These are phyloP conservation scores for Asterophora parasitica DNA, from an alignment of 768 basidiomycete species.

Conservation along the genomic window DNA sequence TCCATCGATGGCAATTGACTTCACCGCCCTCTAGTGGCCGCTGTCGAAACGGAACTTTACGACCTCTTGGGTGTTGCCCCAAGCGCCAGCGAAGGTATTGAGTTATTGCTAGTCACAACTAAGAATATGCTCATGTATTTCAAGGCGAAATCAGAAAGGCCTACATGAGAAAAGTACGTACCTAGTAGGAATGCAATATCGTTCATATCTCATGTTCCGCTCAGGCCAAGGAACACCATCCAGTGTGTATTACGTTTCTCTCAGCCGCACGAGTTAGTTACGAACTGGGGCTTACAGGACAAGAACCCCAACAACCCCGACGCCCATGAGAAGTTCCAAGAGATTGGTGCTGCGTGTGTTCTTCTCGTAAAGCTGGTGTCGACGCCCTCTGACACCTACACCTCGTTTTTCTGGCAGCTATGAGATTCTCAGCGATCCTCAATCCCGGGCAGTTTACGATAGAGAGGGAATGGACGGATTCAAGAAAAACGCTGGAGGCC, in stretches of 20 bases:
- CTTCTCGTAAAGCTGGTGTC: not conserved
- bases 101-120: conserved; percentile 2
- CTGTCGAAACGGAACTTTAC: conserved; percentile 74
- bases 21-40: conserved; percentile 42
- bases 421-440: conserved; percentile 71
- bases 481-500: conserved; percentile 40
- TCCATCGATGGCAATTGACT: not conserved
- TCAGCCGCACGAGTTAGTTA: not conserved
- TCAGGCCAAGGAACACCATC: conserved; percentile 85
- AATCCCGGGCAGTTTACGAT: conserved; percentile 71
- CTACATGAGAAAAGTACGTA: conserved; percentile 81
- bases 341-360: conserved; percentile 81
- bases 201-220: conserved; percentile 17
- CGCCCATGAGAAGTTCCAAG: conserved; percentile 82
- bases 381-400: conserved; percentile 2
- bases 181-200: conserved; percentile 11
- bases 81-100: conserved; percentile 64
- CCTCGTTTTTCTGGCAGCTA: conserved; percentile 44
- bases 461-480: conserved; percentile 67
- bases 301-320: conserved; percentile 90
- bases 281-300: conserved; percentile 42
- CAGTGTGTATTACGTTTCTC: conserved; percentile 39
- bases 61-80: conserved; percentile 75
- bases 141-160: conserved; percentile 89
- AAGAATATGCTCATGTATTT: conserved; percentile 15